Evolutionary conservation across 2,329 filamentous ascomycete genomes (phyloP), one percentile per base, ranked within the genome.

Genomic region (Malbranchea cinnamomea): DNA sequence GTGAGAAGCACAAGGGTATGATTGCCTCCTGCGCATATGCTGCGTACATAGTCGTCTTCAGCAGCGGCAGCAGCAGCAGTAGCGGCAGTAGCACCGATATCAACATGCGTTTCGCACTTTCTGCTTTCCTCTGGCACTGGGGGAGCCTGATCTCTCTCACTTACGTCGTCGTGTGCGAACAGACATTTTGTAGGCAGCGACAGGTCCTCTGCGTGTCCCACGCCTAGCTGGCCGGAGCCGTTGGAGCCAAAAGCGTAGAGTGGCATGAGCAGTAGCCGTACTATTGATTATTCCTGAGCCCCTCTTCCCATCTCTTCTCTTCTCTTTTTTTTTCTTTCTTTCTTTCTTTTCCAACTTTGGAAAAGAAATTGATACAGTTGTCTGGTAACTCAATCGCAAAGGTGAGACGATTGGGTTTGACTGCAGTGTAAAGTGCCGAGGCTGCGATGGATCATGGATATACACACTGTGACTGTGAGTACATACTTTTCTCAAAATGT

Each of bases 181-280:
- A 67, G 42, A 38, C 71, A 73, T 37, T 57, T 61, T 38, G 74
- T 70, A 2, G 78, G 76, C 0, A 69, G 59, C 1, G 74, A 76
- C 27, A 80, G 71, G 44, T 84, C 78, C 47, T 81, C 71, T 37
- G 60, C 64, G 50, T 83, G 78, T 12, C 71, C 71, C 34, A 83
- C 67, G 23, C 75, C 78, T 6, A 85, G 62, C 47, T 85, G 79
- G 19, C 77, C 76, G 1, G 74, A 81, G 25, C 78, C 74, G 44
- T 85, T 85, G 4, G 80, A 85, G 18, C 79, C 79, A 26, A 84
- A 63, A 2, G 78, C 68, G 43, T 75, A 80, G 11, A 81, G 48
- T 2, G 56, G 43, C 50, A 56, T 54, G 5, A 7, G n/a, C n/a
- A 29, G 19, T 23, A 23, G 20, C 16, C 28, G 19, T 31, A 16